Conservation (phyloP, 345 rosid species). For the Gossypium longicalyx region DNA sequence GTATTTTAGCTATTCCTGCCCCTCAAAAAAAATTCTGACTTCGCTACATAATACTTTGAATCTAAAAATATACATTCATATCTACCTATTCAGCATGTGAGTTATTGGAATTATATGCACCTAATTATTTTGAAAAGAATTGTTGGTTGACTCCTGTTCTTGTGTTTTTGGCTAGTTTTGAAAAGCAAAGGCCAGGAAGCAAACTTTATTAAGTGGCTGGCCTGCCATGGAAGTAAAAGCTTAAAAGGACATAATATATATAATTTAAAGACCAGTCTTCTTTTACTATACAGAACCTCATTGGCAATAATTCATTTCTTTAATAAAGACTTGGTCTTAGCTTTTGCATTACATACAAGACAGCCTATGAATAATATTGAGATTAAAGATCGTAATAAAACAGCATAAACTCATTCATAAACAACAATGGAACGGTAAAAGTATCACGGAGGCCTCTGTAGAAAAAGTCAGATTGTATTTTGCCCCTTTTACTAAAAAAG, state of each 20-base stretch:
- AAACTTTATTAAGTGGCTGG: background rate
- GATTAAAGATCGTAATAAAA: too few species aligned
- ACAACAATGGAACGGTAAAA: too few species aligned
- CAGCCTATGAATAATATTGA: too few species aligned
- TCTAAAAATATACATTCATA: too few species aligned
- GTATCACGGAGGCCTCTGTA: too few species aligned
- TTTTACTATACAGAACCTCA: background rate
- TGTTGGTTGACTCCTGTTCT: background rate
- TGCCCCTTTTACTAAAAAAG: fast-evolving
- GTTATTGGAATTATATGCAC: background rate
- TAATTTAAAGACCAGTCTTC: background rate
- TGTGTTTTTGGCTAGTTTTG: background rate
- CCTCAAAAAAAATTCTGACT: too few species aligned
- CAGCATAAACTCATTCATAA: too few species aligned
- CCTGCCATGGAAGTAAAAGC: background rate
- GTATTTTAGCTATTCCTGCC: fast-evolving
- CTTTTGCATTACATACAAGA: too few species aligned
- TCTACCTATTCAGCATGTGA: background rate
- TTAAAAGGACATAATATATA: background rate
- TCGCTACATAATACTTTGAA: too few species aligned
- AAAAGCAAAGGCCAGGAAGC: background rate
- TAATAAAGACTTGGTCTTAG: too few species aligned
- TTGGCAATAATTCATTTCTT: too few species aligned
- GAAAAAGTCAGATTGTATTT: too few species aligned
- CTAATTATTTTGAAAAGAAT: background rate